Evolutionary conservation across 1,284 basidiomycete species (phyloP), one percentile per base, ranked within the genome.

Genomic region (Naganishia cerealis): DNA sequence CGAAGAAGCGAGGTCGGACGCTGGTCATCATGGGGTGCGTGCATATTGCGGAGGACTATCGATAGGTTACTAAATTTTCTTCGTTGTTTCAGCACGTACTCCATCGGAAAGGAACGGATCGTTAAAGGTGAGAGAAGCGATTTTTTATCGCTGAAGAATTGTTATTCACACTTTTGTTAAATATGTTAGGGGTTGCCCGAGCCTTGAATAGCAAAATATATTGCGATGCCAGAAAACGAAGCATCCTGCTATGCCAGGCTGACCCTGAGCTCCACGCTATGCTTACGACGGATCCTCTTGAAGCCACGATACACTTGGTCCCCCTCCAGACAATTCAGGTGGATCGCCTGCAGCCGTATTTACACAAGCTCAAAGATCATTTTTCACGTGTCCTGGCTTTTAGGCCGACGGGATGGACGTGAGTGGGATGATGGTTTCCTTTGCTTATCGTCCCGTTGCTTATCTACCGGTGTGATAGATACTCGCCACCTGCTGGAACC

Each of bases 91-190:
- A 91, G 90, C 13, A 97, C 95, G 0, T 99, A 99, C 79, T 92
- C 92, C 0, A 93, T 99, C 65, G 95, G 95, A 62, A 99, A 99
- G 80, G 95, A 99, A 79, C 87, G 94, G 52, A 90, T 99, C 57
- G 92, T 97, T 39, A 95, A 97, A 85, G 92, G 91, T 89, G 67
- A 53, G 75, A 63, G 36, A 5, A 6, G 2, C 21, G 16, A 16
- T 24, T 42, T 42, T 40, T 10, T 39, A 16, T 58, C 26, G 8
- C 7, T 50, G 24, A 15, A 1, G 9, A 9, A 24, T 3, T 50
- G 15, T 50, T 24, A 5, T 24, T 50, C 8, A 50, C 0, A 40
- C 13, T 54, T 26, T 42, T 10, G 39, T 68, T 38, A 53, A n/a
- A 29, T 62, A 65, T 6, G 3, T 3, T 46, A 92, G 93, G 90